These are phyloP conservation scores for Diddensiella santjacobensis DNA, from an alignment of 805 yeast genomes.

Conservation along the genomic window DNA sequence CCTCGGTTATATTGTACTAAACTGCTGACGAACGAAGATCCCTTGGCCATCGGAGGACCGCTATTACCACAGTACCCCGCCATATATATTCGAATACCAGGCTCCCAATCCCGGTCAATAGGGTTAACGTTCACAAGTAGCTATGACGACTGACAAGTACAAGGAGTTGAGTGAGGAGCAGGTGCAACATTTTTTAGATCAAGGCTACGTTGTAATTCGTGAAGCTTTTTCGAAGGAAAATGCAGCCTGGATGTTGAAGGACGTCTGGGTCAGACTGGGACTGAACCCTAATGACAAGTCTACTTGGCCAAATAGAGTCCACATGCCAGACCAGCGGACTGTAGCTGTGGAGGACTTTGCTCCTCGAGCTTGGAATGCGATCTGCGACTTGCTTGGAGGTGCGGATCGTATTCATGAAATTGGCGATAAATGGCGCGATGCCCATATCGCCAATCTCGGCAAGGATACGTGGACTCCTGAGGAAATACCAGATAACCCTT, in stretches of 20 bases:
- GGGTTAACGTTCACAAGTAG: too few species aligned
- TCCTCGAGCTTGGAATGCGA: constrained; percentile 14
- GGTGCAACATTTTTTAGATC: constrained; percentile 5
- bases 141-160: too few species aligned
- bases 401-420: constrained; percentile 8
- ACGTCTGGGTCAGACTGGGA: constrained; percentile 15
- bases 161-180: constrained; percentile 9
- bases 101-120: too few species aligned
- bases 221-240: constrained; percentile 8
- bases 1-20: too few species aligned
- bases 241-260: constrained; percentile 10
- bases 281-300: constrained; percentile 14
- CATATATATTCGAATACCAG: too few species aligned
- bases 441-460: constrained; percentile 14
- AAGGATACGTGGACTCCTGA: constrained; percentile 1
- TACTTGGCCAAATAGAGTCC: constrained; percentile 11
- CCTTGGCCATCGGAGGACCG: too few species aligned
- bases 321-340: constrained; percentile 10
- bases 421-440: constrained; percentile 8
- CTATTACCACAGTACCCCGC: too few species aligned
- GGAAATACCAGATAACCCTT: constrained; percentile 8
- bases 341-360: constrained; percentile 10
- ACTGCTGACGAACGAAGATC: too few species aligned
- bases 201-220: constrained; percentile 11
- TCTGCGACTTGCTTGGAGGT: constrained; percentile 11